Percentiles rank a stretch among this genome's conserved stretches.
phyloP scores from a whole-genome alignment of 768 basidiomycete species.

The Leccinum fibrillosum region DNA sequence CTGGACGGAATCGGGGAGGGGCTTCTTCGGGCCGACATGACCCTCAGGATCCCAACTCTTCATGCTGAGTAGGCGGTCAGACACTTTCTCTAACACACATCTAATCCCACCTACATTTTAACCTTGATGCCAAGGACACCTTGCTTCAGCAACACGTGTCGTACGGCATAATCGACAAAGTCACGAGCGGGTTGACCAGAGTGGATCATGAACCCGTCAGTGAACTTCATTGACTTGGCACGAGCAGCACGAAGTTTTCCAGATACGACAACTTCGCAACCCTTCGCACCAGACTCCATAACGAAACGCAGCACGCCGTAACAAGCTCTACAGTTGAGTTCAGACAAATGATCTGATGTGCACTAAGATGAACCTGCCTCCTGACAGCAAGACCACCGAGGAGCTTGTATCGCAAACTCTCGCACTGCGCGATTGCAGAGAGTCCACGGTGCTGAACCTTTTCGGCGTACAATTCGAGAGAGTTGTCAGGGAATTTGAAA shows the following conservation, averaged over 20 bases:
- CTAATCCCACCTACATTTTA: constrained; percentile 72
- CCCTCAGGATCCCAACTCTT: constrained; percentile 95
- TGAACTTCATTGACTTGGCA: constrained; percentile 99
- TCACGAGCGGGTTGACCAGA: constrained; percentile 97
- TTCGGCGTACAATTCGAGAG: constrained; percentile 98
- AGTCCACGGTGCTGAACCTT: constrained; percentile 98
- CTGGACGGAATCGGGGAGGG: constrained; percentile 91
- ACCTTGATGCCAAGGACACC: constrained; percentile 99
- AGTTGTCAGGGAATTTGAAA: constrained; percentile 99
- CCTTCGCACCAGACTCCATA: constrained; percentile 99
- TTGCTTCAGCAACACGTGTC: constrained; percentile 96
- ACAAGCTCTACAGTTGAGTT: constrained; percentile 62
- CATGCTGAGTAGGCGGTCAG: constrained; percentile 61
- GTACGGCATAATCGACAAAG: constrained; percentile 96
- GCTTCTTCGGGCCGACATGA: constrained; percentile 81
- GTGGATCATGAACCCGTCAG: constrained; percentile 99
- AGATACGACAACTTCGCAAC: constrained; percentile 98
- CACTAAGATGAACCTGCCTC: constrained; percentile 54
- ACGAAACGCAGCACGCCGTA: constrained; percentile 99
- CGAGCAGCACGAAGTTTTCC: constrained; percentile 99
- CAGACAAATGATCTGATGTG: neutral
- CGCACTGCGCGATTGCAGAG: constrained; percentile 97
- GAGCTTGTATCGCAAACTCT: constrained; percentile 97
- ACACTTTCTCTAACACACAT: neutral
- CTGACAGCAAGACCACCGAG: constrained; percentile 99